Conservation (phyloP, 768 basidiomycete species). For the Leccinum uliginosum region DNA sequence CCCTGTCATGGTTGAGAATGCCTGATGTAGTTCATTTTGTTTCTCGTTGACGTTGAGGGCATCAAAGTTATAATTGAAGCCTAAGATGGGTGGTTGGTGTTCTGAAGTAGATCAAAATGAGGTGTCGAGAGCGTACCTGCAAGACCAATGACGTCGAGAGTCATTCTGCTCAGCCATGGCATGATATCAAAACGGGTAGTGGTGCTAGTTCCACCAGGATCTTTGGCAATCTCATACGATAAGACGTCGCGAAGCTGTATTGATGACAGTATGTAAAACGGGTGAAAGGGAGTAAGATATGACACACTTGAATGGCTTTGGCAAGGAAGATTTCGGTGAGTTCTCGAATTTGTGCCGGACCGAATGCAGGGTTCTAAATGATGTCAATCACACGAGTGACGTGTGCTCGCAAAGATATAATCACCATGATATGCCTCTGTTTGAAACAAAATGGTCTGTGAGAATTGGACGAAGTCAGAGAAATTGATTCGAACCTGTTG, state of each 20-base stretch:
- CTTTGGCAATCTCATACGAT: constrained; percentile 29
- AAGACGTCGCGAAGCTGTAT: constrained; percentile 42
- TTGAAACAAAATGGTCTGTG: background rate
- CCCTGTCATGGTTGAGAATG: constrained; percentile 27
- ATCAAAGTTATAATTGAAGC: constrained; percentile 36
- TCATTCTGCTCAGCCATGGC: constrained; percentile 32
- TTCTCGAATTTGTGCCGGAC: constrained; percentile 51
- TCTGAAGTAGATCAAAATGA: background rate
- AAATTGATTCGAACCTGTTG: constrained; percentile 27
- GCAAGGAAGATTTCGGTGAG: constrained; percentile 54
- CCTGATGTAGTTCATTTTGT: constrained; percentile 28
- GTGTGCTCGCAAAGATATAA: background rate
- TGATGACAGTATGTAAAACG: background rate
- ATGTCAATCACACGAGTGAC: background rate
- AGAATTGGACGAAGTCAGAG: background rate
- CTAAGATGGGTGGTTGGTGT: constrained; percentile 12
- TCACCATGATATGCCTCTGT: constrained; percentile 26
- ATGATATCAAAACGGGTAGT: constrained; percentile 26
- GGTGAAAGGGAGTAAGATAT: background rate
- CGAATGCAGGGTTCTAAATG: constrained; percentile 59
- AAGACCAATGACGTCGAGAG: constrained; percentile 35
- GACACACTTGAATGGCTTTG: constrained; percentile 46
- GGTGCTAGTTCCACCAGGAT: constrained; percentile 10
- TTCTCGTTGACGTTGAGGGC: constrained; percentile 22
- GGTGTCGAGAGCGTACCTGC: constrained; percentile 26